Percentiles rank a stretch among this genome's conserved stretches.
phyloP scores from a whole-genome alignment of 202 grass and related monocot genomes.

The Saccharum hybrid region DNA sequence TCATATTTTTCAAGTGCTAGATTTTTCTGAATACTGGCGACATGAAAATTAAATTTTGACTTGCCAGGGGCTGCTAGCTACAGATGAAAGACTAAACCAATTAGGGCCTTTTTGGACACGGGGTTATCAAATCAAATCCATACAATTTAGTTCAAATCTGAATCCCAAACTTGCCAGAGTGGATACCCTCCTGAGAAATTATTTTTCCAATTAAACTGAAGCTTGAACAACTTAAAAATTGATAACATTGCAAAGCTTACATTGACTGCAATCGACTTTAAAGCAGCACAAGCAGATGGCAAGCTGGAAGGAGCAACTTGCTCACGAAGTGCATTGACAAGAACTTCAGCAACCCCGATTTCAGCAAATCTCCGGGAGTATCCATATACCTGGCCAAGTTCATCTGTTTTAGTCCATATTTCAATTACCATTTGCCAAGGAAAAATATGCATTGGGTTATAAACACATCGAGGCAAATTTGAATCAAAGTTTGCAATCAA shows the following conservation, averaged over 20 bases:
- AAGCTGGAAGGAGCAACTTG: constrained; percentile 67
- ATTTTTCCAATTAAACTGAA: constrained; percentile 14
- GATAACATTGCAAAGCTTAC: constrained; percentile 51
- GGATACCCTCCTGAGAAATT: not conserved
- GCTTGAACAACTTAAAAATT: not conserved
- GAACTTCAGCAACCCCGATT: constrained; percentile 78
- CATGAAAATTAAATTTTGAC: constrained; percentile 29
- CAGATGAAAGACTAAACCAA: constrained; percentile 1
- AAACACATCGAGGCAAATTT: constrained; percentile 9
- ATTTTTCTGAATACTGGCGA: not conserved
- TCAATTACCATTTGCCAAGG: not conserved
- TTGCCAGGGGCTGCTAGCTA: not conserved
- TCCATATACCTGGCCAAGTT: constrained; percentile 79
- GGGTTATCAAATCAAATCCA: not conserved
- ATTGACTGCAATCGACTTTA: constrained; percentile 94
- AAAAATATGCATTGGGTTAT: not conserved
- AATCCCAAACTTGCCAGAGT: not conserved
- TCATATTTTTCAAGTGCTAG: not conserved
- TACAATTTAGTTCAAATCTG: not conserved
- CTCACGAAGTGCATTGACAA: constrained; percentile 66
- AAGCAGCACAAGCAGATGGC: constrained; percentile 84
- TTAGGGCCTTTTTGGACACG: not conserved
- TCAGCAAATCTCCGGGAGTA: constrained; percentile 93
- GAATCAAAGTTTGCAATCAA: not conserved
- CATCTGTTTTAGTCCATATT: constrained; percentile 26